phyloP scores from a whole-genome alignment of 768 basidiomycete genomes.

The Tephrocybe sp. region DNA sequence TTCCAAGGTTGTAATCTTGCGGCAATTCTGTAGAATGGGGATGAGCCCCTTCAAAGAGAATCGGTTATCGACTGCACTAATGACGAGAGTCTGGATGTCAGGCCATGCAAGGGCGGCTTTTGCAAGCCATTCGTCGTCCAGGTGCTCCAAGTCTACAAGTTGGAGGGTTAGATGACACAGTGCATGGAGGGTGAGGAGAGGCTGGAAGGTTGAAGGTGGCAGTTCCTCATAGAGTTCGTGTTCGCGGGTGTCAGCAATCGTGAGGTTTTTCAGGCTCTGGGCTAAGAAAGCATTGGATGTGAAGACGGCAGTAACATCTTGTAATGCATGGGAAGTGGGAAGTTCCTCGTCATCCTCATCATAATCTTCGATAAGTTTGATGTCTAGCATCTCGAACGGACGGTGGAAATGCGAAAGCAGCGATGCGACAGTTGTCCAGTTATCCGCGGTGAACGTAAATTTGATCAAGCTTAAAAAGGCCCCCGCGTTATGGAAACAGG shows the following conservation, averaged over 20 bases:
- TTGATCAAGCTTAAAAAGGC: neutral
- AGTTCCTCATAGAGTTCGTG: neutral
- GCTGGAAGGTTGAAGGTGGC: neutral
- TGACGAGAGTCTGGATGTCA: neutral
- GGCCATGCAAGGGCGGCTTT: constrained; percentile 4
- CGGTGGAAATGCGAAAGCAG: neutral
- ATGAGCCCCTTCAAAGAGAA: constrained; percentile 2
- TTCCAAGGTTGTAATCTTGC: constrained; percentile 1
- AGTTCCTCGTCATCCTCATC: neutral
- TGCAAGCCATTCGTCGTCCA: constrained; percentile 2
- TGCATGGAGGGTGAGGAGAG: neutral
- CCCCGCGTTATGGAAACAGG: neutral
- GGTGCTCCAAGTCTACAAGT: neutral
- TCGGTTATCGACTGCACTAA: neutral
- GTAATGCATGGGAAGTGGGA: neutral
- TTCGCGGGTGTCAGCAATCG: neutral
- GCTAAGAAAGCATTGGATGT: neutral
- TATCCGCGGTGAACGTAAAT: neutral
- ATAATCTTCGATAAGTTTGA: neutral
- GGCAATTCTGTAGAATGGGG: neutral
- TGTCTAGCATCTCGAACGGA: neutral
- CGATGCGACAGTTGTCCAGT: neutral
- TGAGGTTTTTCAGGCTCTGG: neutral
- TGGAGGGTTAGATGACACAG: neutral
- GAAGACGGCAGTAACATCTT: neutral